phyloP scores from a whole-genome alignment of 768 basidiomycete species.

The Candolleomyces efflorescens region DNA sequence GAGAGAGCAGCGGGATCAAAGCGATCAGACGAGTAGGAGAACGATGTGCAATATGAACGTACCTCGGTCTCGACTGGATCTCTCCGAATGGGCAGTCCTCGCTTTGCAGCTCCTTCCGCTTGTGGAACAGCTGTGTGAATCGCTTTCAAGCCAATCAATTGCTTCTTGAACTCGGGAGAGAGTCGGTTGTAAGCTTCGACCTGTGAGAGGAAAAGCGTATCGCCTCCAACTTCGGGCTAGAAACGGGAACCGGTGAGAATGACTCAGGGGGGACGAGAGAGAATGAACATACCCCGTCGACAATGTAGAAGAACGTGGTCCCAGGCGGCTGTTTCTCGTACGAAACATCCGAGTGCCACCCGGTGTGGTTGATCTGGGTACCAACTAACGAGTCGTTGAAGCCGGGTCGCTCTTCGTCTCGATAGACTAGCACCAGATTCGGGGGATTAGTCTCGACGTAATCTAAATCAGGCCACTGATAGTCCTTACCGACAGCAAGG shows the following conservation, averaged over 20 bases:
- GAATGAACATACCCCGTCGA: conserved; percentile 33
- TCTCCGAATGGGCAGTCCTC: conserved; percentile 23
- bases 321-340: conserved; percentile 53
- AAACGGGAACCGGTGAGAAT: background rate
- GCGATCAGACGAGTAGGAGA: too few species aligned
- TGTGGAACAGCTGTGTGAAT: conserved; percentile 22
- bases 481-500: conserved; percentile 14
- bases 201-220: conserved; percentile 14
- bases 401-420: conserved; percentile 37
- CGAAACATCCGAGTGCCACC: conserved; percentile 54
- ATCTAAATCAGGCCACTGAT: too few species aligned
- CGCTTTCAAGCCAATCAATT: conserved; percentile 14
- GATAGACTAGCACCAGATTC: conserved; percentile 58
- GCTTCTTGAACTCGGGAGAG: conserved; percentile 9
- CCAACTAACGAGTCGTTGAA: conserved; percentile 36
- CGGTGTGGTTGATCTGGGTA: conserved; percentile 24
- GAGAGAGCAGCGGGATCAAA: too few species aligned
- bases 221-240: conserved; percentile 13
- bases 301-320: conserved; percentile 52
- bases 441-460: too few species aligned
- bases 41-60: too few species aligned
- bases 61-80: conserved; percentile 19
- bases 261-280: too few species aligned
- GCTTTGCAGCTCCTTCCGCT: conserved; percentile 17
- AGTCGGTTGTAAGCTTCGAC: conserved; percentile 15